Conservation (phyloP, 441 rosid species). For the Populus hybrid region DNA sequence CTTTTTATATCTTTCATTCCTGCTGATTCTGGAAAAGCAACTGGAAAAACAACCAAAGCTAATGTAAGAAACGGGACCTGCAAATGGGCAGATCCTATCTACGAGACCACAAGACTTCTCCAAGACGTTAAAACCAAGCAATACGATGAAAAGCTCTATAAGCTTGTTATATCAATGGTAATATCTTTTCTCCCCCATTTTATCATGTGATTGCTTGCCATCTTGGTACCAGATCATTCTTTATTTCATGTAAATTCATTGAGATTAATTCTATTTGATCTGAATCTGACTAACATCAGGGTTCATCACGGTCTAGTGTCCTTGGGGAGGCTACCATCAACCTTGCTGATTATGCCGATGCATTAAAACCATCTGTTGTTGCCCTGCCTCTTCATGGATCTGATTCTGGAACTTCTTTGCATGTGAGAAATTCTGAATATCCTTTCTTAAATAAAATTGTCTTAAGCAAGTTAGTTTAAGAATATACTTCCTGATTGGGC, state of each 20-base stretch:
- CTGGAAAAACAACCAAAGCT: slow-evolving; percentile 94
- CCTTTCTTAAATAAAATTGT: slow-evolving; percentile 10
- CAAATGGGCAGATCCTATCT: slow-evolving; percentile 99
- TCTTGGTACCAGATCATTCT: slow-evolving; percentile 1
- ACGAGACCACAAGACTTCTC: slow-evolving; percentile 94
- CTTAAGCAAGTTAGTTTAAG: slow-evolving; percentile 3
- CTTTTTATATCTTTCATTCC: slow-evolving; percentile 90
- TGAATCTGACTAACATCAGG: slow-evolving; percentile 51
- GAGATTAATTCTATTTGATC: slow-evolving; percentile 22
- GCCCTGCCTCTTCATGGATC: slow-evolving; percentile 78
- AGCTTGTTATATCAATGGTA: slow-evolving; percentile 91
- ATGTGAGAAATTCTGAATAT: slow-evolving; percentile 63
- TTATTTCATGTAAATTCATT: slow-evolving; percentile 9
- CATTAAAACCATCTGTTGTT: slow-evolving; percentile 71
- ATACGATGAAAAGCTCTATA: slow-evolving; percentile 84
- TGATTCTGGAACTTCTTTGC: slow-evolving; percentile 85
- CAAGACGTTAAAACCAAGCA: slow-evolving; percentile 82
- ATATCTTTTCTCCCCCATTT: slow-evolving; percentile 16
- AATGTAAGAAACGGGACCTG: slow-evolving; percentile 96
- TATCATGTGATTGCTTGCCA: background rate
- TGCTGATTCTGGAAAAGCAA: slow-evolving; percentile 87
- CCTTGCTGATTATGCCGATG: slow-evolving; percentile 94
- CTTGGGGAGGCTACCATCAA: slow-evolving; percentile 94
- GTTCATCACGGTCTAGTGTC: slow-evolving; percentile 85
- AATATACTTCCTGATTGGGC: background rate